Conservation (phyloP, 1,284 basidiomycete genomes). For the Cerrena zonata region DNA sequence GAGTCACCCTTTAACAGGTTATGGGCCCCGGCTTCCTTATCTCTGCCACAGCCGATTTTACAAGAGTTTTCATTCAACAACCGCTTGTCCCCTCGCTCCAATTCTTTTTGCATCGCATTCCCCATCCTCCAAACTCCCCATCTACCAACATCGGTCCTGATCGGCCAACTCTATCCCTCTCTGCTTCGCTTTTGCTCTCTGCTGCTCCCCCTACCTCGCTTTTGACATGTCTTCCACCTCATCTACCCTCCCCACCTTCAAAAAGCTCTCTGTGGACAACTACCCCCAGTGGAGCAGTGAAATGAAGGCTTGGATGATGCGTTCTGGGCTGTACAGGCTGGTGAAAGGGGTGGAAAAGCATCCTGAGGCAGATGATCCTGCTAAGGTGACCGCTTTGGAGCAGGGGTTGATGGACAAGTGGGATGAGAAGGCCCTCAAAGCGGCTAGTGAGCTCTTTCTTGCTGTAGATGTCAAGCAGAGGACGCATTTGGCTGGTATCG, state of each 20-base stretch:
- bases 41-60: too few species aligned
- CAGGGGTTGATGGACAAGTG: neutral
- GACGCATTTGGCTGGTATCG: conserved; percentile 2
- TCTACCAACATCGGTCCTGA: neutral
- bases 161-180: neutral
- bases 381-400: neutral
- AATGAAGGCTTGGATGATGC: neutral
- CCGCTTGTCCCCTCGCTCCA: neutral
- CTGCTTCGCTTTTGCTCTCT: neutral
- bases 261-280: neutral
- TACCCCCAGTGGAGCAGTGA: conserved; percentile 3
- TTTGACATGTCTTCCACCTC: neutral
- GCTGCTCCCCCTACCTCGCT: too few species aligned
- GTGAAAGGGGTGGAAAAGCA: neutral
- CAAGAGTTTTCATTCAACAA: too few species aligned
- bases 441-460: neutral
- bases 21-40: too few species aligned
- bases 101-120: neutral
- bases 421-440: neutral
- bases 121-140: neutral
- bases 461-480: neutral
- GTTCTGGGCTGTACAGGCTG: neutral
- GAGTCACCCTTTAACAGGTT: too few species aligned
- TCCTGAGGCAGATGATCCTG: neutral
- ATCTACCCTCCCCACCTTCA: neutral